Percentiles rank a stretch among this genome's conserved stretches.
Evolutionary conservation across 2,329 filamentous ascomycete species (phyloP).

Genomic region (Epichloe sylvatica): DNA sequence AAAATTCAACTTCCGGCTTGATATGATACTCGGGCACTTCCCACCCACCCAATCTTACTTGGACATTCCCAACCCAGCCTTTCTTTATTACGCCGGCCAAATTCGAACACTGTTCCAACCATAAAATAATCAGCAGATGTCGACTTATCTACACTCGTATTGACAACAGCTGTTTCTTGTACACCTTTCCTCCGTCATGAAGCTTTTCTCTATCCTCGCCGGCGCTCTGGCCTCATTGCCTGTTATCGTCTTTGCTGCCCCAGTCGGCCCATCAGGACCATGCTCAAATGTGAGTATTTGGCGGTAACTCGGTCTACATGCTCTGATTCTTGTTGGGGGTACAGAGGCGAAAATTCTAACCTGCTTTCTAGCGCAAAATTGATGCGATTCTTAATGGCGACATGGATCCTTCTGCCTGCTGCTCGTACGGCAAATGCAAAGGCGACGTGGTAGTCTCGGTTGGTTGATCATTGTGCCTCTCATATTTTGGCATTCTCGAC

Average conservation of each 20-base stretch:
- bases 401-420: constrained; percentile 35
- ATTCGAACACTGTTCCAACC: neutral
- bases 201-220: neutral
- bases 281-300: constrained; percentile 18
- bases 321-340: neutral
- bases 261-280: constrained; percentile 21
- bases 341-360: neutral
- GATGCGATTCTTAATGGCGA: constrained; percentile 33
- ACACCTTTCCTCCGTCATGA: constrained; percentile 3
- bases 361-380: constrained; percentile 15
- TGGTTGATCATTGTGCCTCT: constrained; percentile 9
- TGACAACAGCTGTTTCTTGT: neutral
- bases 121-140: neutral
- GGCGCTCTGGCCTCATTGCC: constrained; percentile 7
- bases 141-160: neutral
- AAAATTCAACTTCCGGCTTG: neutral
- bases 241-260: constrained; percentile 10
- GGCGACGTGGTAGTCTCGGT: constrained; percentile 27
- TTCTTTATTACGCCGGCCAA: no score
- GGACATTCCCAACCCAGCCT: no score
- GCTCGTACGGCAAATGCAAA: constrained; percentile 39
- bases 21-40: neutral
- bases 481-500: neutral
- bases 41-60: neutral
- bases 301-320: no score